phyloP scores from a whole-genome alignment of 306 rosid species.

The Arachis hypogaea region DNA sequence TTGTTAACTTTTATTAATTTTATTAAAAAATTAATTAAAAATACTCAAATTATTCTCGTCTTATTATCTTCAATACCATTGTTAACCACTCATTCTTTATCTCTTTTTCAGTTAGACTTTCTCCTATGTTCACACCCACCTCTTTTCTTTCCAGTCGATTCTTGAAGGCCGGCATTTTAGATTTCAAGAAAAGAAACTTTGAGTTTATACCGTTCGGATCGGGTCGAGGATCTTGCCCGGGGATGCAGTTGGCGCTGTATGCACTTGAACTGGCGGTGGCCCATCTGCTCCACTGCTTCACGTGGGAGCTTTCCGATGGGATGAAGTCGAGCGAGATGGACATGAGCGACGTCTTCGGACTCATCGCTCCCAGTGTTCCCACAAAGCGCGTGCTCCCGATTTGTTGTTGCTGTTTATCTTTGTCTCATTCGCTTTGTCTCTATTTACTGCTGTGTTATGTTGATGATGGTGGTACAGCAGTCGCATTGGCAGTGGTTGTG shows the following conservation, averaged over 20 bases:
- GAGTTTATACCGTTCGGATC: conserved; percentile 93
- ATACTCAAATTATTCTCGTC: no score
- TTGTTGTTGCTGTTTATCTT: not conserved
- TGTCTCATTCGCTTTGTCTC: conserved; percentile 75
- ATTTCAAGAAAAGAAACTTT: conserved; percentile 76
- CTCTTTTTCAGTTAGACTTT: no score
- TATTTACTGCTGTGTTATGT: not conserved
- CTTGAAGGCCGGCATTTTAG: conserved; percentile 52
- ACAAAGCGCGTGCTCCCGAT: no score
- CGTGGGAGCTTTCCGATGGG: conserved; percentile 80
- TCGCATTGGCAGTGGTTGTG: no score
- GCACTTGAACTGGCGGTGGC: conserved; percentile 75
- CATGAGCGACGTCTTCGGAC: conserved; percentile 80
- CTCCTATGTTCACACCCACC: no score
- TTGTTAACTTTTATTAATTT: no score
- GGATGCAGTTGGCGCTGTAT: conserved; percentile 81
- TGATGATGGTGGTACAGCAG: no score
- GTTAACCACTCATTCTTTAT: no score
- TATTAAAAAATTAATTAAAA: no score
- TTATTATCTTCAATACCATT: no score
- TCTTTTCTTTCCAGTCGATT: conserved; percentile 47
- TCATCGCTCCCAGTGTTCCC: conserved; percentile 64
- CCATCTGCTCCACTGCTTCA: conserved; percentile 78
- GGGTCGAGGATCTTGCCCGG: conserved; percentile 93
- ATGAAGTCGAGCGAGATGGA: conserved; percentile 82